Evolutionary conservation across 176 grass and related monocot genomes (phyloP), one percentile per base, ranked within the genome.

Genomic region (Avena insularis): DNA sequence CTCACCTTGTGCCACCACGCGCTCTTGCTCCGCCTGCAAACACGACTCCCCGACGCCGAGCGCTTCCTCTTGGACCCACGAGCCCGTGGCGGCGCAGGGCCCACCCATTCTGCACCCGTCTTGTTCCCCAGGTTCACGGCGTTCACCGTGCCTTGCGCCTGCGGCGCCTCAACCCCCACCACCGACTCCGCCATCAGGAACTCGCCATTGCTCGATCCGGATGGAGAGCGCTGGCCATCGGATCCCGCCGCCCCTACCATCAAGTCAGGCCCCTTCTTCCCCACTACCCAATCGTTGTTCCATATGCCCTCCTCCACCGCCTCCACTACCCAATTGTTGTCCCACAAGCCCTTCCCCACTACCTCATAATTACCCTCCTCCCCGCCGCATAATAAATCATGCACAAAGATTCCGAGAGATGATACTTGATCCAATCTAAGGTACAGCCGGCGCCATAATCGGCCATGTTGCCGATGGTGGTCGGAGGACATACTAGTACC

Each of bases 1-100:
- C 76, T 89, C 78, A 92, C 95, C 17, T 0, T 9, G 47, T 94
- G 92, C 96, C 93, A 95, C 96, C 93, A 95, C 7, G 82, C 93
- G 23, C 5, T 49, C n/a, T 47, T 12, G 6, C 1, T 74, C 71
- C 71, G 40, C 40, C 40, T 25, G 2, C 45, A 2, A 20, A 10
- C 17, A 40, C 6, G 40, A 7, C 40, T 50, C 71, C 5, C 7
- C 43, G 7, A 9, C n/a, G 6, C 12, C 46, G 47, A 29, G 72
- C 72, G 48, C 23, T 16, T 21, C 25, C 23, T 76, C 73, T 51
- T 76, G 48, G 3, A 53, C 8, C 47, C 48, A 25, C 47, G 46
- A 8, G 23, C 48, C 21, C 9, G 1, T 20, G 33, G 63, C 27
- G 63, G 63, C 63, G 63, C 63, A 33, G 10, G 9, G 11, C 59